Evolutionary conservation across 2,329 filamentous ascomycete species (phyloP), one percentile per base, ranked within the genome.

Genomic region (Neonectria faginata): DNA sequence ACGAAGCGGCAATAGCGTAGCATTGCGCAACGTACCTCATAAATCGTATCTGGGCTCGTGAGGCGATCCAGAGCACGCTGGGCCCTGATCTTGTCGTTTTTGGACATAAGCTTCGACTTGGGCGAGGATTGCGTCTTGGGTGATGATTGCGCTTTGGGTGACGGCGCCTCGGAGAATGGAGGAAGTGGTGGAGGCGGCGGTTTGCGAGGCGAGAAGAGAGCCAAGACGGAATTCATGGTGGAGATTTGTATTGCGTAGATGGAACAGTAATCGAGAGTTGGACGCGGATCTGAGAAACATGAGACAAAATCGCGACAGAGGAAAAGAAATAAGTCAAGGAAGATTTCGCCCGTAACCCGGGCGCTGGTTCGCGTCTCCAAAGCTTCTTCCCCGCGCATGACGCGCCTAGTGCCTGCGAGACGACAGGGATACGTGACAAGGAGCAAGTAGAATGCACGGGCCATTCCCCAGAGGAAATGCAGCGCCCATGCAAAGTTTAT

Each of bases 341-440:
- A 51, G 47, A 31, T 31, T 16, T 50, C 47, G 45, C 59, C 36
- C 14, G 4, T 39, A 6, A 39, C 36, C 14, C 33, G 14, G 14
- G 48, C 47, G 3, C 47, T 22, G 10, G 18, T 31, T 33, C 44
- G 22, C 50, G 41, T 41, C 50, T n/a, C 50, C 31, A 48, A 62
- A 57, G 22, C 22, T 22, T 45, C 20, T 50, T 55, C 45, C 45
- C 44, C 20, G 36, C 33, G 50, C 20, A 52, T 62, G 59, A 62
- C 60, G 53, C 54, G 44, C 29, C 31, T 27, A 22, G 22, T 22
- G 39, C 22, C 25, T 12, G 45, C 39, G 56, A n/a, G 56, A 41
- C 50, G 39, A 41, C 47, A 39, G 8, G n/a, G 10, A 14, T 53
- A 99, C 84, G 93, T 97, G 91, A 89, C 8, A 16, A 4, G 10